A percentile compares a stretch with the other conserved stretches of the same genome.
These are phyloP conservation scores for Alternaria dauci DNA, from an alignment of 2,329 filamentous ascomycete genomes.

Conservation along the genomic window DNA sequence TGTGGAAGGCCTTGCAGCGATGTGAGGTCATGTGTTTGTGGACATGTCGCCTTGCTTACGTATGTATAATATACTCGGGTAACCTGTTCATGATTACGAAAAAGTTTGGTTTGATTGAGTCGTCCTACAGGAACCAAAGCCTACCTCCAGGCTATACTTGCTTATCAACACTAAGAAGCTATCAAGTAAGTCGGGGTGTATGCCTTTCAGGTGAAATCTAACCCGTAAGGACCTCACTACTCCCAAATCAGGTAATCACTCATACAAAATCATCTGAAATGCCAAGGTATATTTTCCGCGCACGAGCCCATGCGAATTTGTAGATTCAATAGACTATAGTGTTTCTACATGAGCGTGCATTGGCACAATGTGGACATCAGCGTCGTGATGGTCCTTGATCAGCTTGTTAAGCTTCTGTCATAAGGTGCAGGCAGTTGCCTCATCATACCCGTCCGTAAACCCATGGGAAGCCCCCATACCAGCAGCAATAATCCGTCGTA, in stretches of 20 bases:
- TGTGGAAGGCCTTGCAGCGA: slow-evolving; percentile 5
- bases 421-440: slow-evolving; percentile 7
- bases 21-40: slow-evolving; percentile 6
- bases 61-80: background rate
- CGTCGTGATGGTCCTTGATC: slow-evolving; percentile 2
- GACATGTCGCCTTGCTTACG: background rate
- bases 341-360: slow-evolving; percentile 32
- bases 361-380: slow-evolving; percentile 25
- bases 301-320: slow-evolving; percentile 39
- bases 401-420: slow-evolving; percentile 2
- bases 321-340: slow-evolving; percentile 18
- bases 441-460: background rate
- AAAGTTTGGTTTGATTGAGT: too few species aligned
- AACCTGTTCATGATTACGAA: too few species aligned
- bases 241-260: background rate
- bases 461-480: slow-evolving; percentile 21
- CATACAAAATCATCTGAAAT: background rate
- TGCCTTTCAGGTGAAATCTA: too few species aligned
- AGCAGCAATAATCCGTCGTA: slow-evolving; percentile 29
- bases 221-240: background rate
- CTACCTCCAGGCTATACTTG: too few species aligned
- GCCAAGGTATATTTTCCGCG: slow-evolving; percentile 18
- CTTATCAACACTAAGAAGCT: too few species aligned
- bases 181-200: too few species aligned
- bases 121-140: too few species aligned